Conservation (phyloP, 805 yeast genomes). For the Zygotorulaspora danielsina region DNA sequence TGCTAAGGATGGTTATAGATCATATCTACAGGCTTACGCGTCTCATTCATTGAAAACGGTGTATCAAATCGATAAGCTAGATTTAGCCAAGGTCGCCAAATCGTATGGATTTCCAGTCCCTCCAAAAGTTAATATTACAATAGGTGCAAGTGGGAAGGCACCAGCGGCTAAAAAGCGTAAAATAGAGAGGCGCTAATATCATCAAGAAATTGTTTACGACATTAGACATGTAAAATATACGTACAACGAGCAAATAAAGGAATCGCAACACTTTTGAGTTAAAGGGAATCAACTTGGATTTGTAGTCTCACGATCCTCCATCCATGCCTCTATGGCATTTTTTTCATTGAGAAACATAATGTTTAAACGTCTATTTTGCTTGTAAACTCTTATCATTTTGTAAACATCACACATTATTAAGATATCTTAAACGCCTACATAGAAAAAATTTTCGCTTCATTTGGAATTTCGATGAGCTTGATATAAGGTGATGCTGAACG, state of each 20-base stretch:
- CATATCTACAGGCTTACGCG: constrained; percentile 95
- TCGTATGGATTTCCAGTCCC: constrained; percentile 94
- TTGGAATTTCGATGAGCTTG: neutral
- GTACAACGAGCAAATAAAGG: neutral
- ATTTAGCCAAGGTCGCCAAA: constrained; percentile 89
- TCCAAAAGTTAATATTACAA: constrained; percentile 93
- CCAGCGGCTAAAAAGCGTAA: constrained; percentile 30
- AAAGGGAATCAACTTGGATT: neutral
- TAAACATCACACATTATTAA: too few species aligned
- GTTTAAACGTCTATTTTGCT: too few species aligned
- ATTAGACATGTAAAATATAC: neutral
- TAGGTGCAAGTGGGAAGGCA: constrained; percentile 85
- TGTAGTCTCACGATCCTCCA: too few species aligned
- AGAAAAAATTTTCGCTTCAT: neutral
- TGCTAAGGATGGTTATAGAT: constrained; percentile 96
- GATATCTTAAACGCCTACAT: too few species aligned
- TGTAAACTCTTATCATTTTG: too few species aligned
- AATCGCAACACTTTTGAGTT: neutral
- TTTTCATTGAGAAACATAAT: too few species aligned
- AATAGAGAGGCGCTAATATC: constrained; percentile 14
- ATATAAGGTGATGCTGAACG: too few species aligned
- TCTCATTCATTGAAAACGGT: constrained; percentile 95
- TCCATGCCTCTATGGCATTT: too few species aligned
- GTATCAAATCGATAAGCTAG: constrained; percentile 92
- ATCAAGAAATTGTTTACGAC: constrained; percentile 2